A percentile compares a stretch with the other conserved stretches of the same genome.
phyloP scores from a whole-genome alignment of 805 yeast genomes.

The Cyberlindnera amylophila region DNA sequence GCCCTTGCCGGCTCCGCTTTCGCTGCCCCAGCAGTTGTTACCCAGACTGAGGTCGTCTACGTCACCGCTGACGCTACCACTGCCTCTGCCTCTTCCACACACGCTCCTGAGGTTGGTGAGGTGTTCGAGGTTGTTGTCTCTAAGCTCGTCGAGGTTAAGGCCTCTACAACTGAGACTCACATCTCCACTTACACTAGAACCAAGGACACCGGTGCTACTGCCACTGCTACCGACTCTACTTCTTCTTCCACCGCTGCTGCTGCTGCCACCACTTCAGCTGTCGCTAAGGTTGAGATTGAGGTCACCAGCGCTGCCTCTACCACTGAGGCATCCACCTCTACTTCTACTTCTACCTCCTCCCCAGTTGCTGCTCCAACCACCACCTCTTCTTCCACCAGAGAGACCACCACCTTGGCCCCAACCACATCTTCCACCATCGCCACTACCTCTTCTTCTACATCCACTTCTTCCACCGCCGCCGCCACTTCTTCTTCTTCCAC shows the following conservation, averaged over 20 bases:
- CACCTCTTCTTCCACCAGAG: slow-evolving; percentile 14
- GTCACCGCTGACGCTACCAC: slow-evolving; percentile 24
- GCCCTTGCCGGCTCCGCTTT: slow-evolving; percentile 24
- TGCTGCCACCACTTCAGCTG: slow-evolving; percentile 12
- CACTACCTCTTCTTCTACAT: slow-evolving; percentile 10
- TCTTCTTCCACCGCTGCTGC: not conserved
- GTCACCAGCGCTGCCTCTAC: slow-evolving; percentile 12
- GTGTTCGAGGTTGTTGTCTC: slow-evolving; percentile 25
- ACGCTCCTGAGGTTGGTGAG: slow-evolving; percentile 23
- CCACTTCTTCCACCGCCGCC: slow-evolving; percentile 18
- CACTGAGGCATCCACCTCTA: slow-evolving; percentile 12
- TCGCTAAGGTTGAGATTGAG: slow-evolving; percentile 15
- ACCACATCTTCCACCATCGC: slow-evolving; percentile 9
- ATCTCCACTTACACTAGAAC: slow-evolving; percentile 24
- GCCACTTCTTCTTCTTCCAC: slow-evolving; percentile 24
- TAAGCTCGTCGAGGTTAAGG: slow-evolving; percentile 21
- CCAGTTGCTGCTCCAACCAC: slow-evolving; percentile 11
- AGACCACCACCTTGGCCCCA: slow-evolving; percentile 11
- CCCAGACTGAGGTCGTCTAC: slow-evolving; percentile 25
- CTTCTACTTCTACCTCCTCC: slow-evolving; percentile 1
- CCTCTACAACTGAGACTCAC: slow-evolving; percentile 21
- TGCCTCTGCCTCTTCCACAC: slow-evolving; percentile 17
- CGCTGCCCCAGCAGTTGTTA: slow-evolving; percentile 29
- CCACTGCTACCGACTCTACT: slow-evolving; percentile 16
- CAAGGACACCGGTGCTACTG: slow-evolving; percentile 15